Conservation (phyloP, 75 land plant species). For the Adiantum capillusveneris region DNA sequence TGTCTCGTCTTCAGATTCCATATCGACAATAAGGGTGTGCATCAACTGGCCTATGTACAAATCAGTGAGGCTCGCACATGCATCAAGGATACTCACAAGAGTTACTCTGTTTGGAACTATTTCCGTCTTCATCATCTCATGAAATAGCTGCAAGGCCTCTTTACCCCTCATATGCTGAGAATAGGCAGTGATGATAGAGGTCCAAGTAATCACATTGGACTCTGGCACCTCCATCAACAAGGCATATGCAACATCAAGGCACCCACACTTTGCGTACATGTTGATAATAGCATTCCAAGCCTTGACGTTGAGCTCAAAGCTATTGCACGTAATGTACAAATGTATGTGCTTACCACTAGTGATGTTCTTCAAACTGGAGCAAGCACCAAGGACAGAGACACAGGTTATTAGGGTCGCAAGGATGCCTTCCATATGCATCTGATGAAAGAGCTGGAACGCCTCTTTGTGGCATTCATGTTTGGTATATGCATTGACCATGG, state of each 20-base stretch:
- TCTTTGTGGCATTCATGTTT: constrained; percentile 3
- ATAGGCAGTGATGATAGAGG: constrained; percentile 9
- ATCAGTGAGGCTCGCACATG: constrained; percentile 5
- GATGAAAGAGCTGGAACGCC: constrained; percentile 17
- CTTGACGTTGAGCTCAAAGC: constrained; percentile 10
- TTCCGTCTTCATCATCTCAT: constrained; percentile 4
- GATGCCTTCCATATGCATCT: constrained; percentile 13
- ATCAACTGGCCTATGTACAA: constrained; percentile 5
- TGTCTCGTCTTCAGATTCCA: constrained; percentile 2
- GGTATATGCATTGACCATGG: constrained; percentile 22
- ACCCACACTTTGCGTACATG: constrained; percentile 21
- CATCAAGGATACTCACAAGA: constrained; percentile 3
- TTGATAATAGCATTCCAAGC: constrained; percentile 15
- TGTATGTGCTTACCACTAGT: constrained; percentile 16
- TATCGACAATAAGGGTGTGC: not conserved
- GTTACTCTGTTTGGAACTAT: constrained; percentile 5
- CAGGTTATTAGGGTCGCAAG: constrained; percentile 15
- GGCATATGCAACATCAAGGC: constrained; percentile 11
- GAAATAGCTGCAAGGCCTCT: constrained; percentile 8
- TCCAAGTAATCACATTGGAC: constrained; percentile 7
- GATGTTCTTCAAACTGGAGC: constrained; percentile 13
- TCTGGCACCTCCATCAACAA: constrained; percentile 6
- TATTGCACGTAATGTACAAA: constrained; percentile 7
- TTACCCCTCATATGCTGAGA: not conserved
- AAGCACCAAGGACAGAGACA: constrained; percentile 21